Percentiles rank a stretch among this genome's conserved stretches.
Conservation (phyloP, 345 rosid genomes). For the Trapa bicornis region DNA sequence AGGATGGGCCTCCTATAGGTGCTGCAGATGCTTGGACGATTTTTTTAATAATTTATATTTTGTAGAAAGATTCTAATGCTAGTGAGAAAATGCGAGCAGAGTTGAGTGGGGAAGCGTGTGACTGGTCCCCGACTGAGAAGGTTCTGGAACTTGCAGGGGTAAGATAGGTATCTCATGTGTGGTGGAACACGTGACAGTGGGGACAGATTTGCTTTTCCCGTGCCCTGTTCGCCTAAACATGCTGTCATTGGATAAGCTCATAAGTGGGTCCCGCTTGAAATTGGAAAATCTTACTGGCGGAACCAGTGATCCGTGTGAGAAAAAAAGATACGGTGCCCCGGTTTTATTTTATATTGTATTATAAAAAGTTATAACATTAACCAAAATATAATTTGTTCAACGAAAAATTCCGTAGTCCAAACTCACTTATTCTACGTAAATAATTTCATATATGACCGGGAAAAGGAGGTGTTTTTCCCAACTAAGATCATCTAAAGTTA, state of each 20-base stretch:
- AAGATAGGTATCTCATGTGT: slow-evolving; percentile 2
- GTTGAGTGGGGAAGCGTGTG: neutral
- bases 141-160: slow-evolving; percentile 29
- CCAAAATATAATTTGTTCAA: no score
- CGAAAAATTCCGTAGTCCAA: no score
- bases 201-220: neutral
- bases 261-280: neutral
- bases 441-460: no score
- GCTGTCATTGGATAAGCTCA: neutral
- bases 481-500: no score
- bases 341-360: no score
- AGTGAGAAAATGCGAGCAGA: neutral
- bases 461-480: no score
- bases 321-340: no score
- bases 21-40: neutral
- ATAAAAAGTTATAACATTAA: no score
- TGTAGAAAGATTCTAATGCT: neutral
- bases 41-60: neutral
- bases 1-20: neutral
- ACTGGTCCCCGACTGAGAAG: slow-evolving; percentile 13
- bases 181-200: slow-evolving; percentile 4
- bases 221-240: neutral
- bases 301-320: no score
- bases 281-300: no score
- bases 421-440: no score